Conservation (phyloP, 108 stramenopile species). For the Stephanodiscus triporus region DNA sequence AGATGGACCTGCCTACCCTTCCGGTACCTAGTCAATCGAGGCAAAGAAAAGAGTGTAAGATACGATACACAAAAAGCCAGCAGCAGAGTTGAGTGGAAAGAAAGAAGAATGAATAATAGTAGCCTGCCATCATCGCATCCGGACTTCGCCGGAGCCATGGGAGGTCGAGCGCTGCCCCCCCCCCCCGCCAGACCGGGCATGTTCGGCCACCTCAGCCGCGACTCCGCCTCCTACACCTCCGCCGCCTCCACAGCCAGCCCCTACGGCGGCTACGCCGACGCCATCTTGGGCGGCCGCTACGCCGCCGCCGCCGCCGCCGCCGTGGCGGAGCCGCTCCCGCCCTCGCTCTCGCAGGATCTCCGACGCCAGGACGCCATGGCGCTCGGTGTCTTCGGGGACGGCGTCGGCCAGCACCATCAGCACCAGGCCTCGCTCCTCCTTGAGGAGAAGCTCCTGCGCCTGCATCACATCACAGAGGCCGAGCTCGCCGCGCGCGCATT, state of each 20-base stretch:
- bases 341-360: background rate
- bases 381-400: background rate
- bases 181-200: background rate
- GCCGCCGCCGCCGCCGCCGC: background rate
- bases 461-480: background rate
- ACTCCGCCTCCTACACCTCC: background rate
- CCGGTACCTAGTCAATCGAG: no score
- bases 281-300: background rate
- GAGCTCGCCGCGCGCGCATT: background rate
- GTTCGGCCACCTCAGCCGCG: background rate
- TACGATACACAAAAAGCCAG: no score
- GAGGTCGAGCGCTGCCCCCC: background rate
- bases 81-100: no score
- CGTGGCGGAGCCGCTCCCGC: background rate
- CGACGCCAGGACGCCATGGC: background rate
- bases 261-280: background rate
- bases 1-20: no score
- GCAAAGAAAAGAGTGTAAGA: no score
- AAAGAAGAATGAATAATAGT: background rate
- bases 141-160: background rate
- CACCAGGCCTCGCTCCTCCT: background rate
- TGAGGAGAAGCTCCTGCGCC: conserved; percentile 4
- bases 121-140: background rate
- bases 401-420: background rate
- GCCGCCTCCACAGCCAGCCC: background rate